A percentile compares a stretch with the other conserved stretches of the same genome.
Conservation (phyloP, 2,329 filamentous ascomycete genomes). For the Aspergillus tubingensis region DNA sequence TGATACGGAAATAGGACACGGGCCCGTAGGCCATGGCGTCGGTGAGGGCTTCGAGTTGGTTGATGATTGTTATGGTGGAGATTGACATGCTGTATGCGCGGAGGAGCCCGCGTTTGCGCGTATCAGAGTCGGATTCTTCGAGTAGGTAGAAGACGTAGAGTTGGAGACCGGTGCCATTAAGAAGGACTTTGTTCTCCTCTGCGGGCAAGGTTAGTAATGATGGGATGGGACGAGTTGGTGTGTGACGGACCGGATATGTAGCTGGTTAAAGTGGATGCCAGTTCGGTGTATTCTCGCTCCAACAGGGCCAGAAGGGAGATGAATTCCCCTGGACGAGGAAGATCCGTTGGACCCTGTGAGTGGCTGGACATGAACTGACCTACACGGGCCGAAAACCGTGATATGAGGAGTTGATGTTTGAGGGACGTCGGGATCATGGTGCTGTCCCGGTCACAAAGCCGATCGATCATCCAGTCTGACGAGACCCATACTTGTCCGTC, state of each 20-base stretch:
- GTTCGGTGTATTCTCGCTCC: not conserved
- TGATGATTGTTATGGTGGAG: not conserved
- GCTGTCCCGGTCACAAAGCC: not conserved
- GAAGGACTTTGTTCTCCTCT: not conserved
- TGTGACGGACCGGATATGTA: not conserved
- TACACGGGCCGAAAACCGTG: not conserved
- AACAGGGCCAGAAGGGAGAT: not conserved
- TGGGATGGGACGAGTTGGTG: not conserved
- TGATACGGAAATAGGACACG: not conserved
- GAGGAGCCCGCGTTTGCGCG: not conserved
- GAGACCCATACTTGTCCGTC: not conserved
- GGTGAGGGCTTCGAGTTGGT: not conserved
- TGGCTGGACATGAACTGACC: not conserved
- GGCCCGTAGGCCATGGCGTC: not conserved
- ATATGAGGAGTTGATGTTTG: not conserved
- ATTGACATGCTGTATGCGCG: not conserved
- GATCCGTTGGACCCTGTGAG: not conserved
- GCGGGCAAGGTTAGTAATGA: not conserved
- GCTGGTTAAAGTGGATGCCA: not conserved
- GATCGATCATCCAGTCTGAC: not conserved
- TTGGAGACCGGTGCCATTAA: not conserved
- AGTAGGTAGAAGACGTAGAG: not conserved
- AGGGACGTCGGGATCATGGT: not conserved
- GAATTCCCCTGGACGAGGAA: not conserved
- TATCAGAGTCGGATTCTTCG: not conserved